Evolutionary conservation across 345 rosid species (phyloP).

Genomic region (Arabidopsis suecica): DNA sequence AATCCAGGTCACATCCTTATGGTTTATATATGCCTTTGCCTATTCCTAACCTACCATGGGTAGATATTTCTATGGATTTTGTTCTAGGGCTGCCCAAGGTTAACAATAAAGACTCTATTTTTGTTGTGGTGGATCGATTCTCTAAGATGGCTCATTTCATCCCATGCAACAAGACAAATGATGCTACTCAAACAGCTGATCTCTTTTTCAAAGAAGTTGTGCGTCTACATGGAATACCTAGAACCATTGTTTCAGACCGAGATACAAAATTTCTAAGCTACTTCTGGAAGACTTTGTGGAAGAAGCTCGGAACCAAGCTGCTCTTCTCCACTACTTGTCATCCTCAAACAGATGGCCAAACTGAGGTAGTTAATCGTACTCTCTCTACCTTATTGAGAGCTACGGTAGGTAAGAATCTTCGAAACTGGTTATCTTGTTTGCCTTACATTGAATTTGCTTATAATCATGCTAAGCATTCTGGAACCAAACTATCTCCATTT

Average conservation of each 20-base stretch:
- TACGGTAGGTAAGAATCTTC: too few species aligned
- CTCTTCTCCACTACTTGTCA: neutral
- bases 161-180: neutral
- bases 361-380: neutral
- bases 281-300: neutral
- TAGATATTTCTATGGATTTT: neutral
- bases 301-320: neutral
- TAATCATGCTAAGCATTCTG: too few species aligned
- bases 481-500: too few species aligned
- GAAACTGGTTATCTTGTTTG: too few species aligned
- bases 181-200: neutral
- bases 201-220: neutral
- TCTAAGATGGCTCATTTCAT: neutral
- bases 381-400: too few species aligned
- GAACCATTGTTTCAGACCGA: slow-evolving; percentile 40
- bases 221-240: neutral
- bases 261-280: neutral
- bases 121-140: neutral
- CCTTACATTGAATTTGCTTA: too few species aligned
- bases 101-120: neutral
- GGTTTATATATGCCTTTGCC: neutral
- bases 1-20: neutral
- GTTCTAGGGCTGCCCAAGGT: too few species aligned
- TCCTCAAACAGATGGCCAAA: neutral
- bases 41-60: neutral